A percentile compares a stretch with the other conserved stretches of the same genome.
phyloP scores from a whole-genome alignment of 306 rosid genomes.

The Abrus pulchellus region DNA sequence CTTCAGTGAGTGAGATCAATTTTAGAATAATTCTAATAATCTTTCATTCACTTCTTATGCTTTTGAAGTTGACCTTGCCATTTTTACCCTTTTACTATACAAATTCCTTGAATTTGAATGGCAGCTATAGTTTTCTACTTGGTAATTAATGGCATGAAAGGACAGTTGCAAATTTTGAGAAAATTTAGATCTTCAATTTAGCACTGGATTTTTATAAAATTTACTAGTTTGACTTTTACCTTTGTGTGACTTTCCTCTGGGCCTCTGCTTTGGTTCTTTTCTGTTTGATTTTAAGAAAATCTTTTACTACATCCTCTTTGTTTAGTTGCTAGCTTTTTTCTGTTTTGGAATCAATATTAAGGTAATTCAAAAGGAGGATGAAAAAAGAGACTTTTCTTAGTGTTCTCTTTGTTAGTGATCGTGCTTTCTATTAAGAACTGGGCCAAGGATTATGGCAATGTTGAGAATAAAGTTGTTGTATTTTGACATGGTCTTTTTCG shows the following conservation, averaged over 20 bases:
- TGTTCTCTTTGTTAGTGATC: conserved; percentile 3
- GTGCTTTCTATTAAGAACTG: conserved; percentile 10
- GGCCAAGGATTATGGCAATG: conserved; percentile 16
- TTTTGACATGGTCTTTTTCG: no score
- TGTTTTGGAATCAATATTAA: conserved; percentile 14
- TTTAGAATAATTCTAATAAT: conserved; percentile 12
- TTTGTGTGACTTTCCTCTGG: not conserved
- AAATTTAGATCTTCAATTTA: not conserved
- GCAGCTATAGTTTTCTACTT: conserved; percentile 6
- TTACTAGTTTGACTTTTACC: conserved; percentile 16
- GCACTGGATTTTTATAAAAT: conserved; percentile 1
- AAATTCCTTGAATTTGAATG: conserved; percentile 17
- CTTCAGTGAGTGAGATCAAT: conserved; percentile 76
- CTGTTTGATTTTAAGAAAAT: conserved; percentile 26
- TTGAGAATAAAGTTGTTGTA: not conserved
- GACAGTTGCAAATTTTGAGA: not conserved
- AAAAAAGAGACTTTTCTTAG: conserved; percentile 5
- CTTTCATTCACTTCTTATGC: not conserved
- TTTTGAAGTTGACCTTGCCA: not conserved
- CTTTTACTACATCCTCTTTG: conserved; percentile 9
- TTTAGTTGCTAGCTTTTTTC: conserved; percentile 26
- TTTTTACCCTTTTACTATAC: not conserved
- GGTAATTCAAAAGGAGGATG: conserved; percentile 8
- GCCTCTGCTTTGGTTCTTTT: conserved; percentile 20
- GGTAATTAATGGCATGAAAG: conserved; percentile 19